Evolutionary conservation across 2,329 filamentous ascomycete genomes (phyloP).

Genomic region (Arthroderma sp.): DNA sequence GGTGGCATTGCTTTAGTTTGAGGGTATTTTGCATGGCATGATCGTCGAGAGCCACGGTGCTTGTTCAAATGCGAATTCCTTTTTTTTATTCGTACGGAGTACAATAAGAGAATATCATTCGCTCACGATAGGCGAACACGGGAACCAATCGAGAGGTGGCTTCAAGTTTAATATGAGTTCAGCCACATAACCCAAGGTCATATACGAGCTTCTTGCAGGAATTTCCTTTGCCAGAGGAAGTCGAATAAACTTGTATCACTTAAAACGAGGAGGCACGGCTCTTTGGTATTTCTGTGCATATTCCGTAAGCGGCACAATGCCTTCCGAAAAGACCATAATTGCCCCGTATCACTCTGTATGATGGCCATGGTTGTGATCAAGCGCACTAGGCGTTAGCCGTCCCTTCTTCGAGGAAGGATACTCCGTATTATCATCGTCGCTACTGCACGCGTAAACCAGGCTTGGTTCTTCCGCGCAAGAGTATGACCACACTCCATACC

Average conservation of each 20-base stretch:
- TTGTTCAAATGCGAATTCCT: background rate
- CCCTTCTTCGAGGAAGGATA: too few species aligned
- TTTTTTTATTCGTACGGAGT: background rate
- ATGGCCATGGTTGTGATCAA: background rate
- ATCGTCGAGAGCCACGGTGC: background rate
- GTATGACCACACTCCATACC: too few species aligned
- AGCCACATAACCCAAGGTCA: background rate
- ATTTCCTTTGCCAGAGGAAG: background rate
- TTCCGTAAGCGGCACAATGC: background rate
- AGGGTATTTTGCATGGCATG: background rate
- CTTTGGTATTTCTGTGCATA: background rate
- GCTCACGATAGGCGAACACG: background rate
- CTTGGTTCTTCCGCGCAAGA: too few species aligned
- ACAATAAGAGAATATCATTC: background rate
- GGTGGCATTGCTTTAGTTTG: background rate
- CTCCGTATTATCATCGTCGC: too few species aligned
- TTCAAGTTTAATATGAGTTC: background rate
- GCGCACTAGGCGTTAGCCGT: background rate
- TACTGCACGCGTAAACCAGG: background rate
- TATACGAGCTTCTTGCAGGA: background rate
- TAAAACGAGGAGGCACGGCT: background rate
- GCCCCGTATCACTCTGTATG: background rate
- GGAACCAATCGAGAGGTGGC: background rate
- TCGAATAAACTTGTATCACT: background rate
- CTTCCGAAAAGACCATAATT: background rate